These are phyloP conservation scores for Chionographis japonica DNA, from an alignment of 106 monocot genomes.

Conservation along the genomic window DNA sequence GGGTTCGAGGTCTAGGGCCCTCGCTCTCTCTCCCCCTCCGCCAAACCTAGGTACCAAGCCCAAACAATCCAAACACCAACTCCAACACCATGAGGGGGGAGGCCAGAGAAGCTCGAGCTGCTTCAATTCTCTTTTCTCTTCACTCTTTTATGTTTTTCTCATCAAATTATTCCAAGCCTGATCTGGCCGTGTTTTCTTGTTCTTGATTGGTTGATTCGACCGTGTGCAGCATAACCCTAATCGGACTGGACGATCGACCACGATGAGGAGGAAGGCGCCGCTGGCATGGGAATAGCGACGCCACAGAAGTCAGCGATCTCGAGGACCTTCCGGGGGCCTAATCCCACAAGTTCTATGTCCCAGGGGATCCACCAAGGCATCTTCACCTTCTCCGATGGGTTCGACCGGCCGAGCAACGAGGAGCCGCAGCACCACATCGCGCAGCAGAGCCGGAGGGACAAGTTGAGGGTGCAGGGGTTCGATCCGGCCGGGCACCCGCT, in stretches of 20 bases:
- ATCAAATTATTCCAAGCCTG: too few relatives aligned
- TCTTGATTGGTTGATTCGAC: too few relatives aligned
- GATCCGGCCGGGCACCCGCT: conserved; percentile 28
- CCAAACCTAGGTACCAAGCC: not conserved
- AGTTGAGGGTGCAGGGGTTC: conserved; percentile 63
- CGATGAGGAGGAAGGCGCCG: conserved; percentile 23
- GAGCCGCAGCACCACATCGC: conserved; percentile 49
- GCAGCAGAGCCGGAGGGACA: conserved; percentile 72
- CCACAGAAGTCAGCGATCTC: conserved; percentile 9
- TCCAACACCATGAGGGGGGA: not conserved
- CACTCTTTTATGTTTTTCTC: too few relatives aligned
- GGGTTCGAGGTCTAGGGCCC: conserved; percentile 3
- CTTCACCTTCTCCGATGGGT: conserved; percentile 66
- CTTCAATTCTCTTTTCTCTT: not conserved
- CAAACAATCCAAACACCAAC: not conserved
- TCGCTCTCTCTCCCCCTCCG: conserved; percentile 6
- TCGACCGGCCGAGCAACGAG: conserved; percentile 26
- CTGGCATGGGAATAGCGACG: conserved; percentile 63
- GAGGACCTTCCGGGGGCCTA: conserved; percentile 2
- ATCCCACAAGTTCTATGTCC: conserved; percentile 67
- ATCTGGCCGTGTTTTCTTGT: too few relatives aligned
- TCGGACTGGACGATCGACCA: not conserved
- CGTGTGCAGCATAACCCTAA: too few relatives aligned
- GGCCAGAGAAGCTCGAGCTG: not conserved
- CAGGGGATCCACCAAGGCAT: conserved; percentile 79